Conservation (phyloP, 78 protist species). For the Cavenderia fasciculata region DNA sequence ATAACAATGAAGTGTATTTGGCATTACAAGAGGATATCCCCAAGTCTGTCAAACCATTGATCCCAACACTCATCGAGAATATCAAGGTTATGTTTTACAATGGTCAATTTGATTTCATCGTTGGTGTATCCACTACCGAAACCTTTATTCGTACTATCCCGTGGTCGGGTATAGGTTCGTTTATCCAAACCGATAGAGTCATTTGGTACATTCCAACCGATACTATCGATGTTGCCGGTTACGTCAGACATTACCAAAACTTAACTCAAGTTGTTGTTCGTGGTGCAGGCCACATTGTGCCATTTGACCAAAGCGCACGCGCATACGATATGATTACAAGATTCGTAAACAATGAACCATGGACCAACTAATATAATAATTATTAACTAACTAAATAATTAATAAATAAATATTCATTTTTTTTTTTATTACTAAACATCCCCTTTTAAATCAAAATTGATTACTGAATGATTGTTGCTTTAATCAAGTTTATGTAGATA, state of each 20-base stretch:
- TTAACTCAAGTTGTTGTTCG: conserved; percentile 70
- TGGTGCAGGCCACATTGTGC: conserved; percentile 88
- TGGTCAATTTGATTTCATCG: conserved; percentile 86
- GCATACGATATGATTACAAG: conserved; percentile 53
- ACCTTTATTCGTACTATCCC: conserved; percentile 37
- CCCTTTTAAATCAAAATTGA: too few species aligned
- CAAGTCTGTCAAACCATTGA: conserved; percentile 17
- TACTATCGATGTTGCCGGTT: conserved; percentile 75
- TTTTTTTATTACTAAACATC: too few species aligned
- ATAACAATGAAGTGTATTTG: conserved; percentile 22
- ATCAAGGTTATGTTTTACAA: conserved; percentile 74
- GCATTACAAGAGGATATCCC: conserved; percentile 24
- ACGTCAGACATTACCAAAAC: conserved; percentile 55
- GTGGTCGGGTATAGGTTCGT: conserved; percentile 51
- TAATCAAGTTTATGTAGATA: too few species aligned
- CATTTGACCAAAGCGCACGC: conserved; percentile 75
- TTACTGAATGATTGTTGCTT: too few species aligned
- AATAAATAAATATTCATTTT: too few species aligned
- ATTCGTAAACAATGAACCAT: conserved; percentile 37
- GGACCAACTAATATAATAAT: too few species aligned
- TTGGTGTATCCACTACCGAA: conserved; percentile 60
- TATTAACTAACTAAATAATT: too few species aligned
- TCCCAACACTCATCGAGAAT: conserved; percentile 13
- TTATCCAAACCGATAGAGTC: conserved; percentile 1
- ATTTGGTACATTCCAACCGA: conserved; percentile 60